These are phyloP conservation scores for Leccinum variabile DNA, from an alignment of 1,284 basidiomycete species.

Conservation along the genomic window DNA sequence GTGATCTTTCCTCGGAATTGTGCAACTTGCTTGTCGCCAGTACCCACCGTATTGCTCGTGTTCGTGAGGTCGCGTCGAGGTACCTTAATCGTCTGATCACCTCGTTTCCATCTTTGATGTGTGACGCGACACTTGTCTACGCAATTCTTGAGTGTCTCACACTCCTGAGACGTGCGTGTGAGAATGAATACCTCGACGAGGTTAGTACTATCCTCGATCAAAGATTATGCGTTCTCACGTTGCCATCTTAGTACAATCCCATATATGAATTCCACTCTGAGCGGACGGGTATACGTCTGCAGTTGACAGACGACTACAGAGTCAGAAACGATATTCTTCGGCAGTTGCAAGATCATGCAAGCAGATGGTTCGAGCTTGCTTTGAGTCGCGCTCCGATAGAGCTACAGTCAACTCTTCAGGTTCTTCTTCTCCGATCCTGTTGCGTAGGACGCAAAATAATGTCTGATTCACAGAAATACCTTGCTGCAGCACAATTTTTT, in stretches of 20 bases:
- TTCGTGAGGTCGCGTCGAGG: slow-evolving; percentile 79
- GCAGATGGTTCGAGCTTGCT: slow-evolving; percentile 83
- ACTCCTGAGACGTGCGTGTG: slow-evolving; percentile 83
- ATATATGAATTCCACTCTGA: slow-evolving; percentile 82
- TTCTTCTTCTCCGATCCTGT: slow-evolving; percentile 35
- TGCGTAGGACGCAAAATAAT: slow-evolving; percentile 1
- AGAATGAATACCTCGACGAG: slow-evolving; percentile 92
- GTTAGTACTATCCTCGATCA: slow-evolving; percentile 41
- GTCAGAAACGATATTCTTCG: slow-evolving; percentile 84
- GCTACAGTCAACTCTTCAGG: slow-evolving; percentile 89
- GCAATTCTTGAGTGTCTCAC: slow-evolving; percentile 92
- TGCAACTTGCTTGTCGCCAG: slow-evolving; percentile 75
- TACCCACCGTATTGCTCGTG: slow-evolving; percentile 82
- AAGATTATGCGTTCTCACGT: slow-evolving; percentile 6
- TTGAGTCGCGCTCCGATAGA: slow-evolving; percentile 89
- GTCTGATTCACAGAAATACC: slow-evolving; percentile 64
- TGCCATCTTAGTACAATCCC: slow-evolving; percentile 74
- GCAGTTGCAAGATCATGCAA: slow-evolving; percentile 73
- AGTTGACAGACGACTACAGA: slow-evolving; percentile 86
- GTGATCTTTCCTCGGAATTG: slow-evolving; percentile 74
- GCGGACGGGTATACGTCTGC: slow-evolving; percentile 71
- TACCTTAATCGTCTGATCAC: slow-evolving; percentile 86
- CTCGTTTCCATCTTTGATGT: slow-evolving; percentile 95
- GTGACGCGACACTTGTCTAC: slow-evolving; percentile 85
- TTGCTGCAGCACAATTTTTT: slow-evolving; percentile 69